Percentiles rank a stretch among this genome's conserved stretches.
Conservation (phyloP, 1,139 yeast genomes). For the Pichia terricola region DNA sequence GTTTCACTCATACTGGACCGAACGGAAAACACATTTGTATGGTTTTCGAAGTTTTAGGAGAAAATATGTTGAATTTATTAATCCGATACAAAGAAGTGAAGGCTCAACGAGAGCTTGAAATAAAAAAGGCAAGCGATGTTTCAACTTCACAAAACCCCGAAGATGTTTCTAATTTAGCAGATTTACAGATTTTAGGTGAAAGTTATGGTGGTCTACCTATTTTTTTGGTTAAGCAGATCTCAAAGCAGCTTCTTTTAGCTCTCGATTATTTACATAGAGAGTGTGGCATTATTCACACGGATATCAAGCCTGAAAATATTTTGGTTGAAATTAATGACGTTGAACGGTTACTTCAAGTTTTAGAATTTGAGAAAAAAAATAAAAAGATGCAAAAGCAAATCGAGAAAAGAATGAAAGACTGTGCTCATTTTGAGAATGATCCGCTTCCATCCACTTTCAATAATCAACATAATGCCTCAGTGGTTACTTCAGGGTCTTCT, state of each 20-base stretch:
- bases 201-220: slow-evolving; percentile 64
- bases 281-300: slow-evolving; percentile 75
- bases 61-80: slow-evolving; percentile 57
- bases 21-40: slow-evolving; percentile 67
- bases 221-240: slow-evolving; percentile 62
- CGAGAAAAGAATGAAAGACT: slow-evolving; percentile 26
- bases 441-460: no score
- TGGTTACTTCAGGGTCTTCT: not conserved
- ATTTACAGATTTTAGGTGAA: slow-evolving; percentile 26
- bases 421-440: not conserved
- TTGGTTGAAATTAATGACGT: slow-evolving; percentile 67
- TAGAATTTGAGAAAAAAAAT: slow-evolving; percentile 38
- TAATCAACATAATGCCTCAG: not conserved
- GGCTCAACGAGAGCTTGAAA: slow-evolving; percentile 19
- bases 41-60: slow-evolving; percentile 81
- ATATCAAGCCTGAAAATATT: slow-evolving; percentile 71
- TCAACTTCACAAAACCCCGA: not conserved
- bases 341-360: slow-evolving; percentile 48
- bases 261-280: slow-evolving; percentile 63
- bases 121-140: slow-evolving; percentile 9
- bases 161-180: slow-evolving; percentile 16
- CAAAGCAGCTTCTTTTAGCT: slow-evolving; percentile 58
- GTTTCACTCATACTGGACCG: slow-evolving; percentile 61
- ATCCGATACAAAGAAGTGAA: slow-evolving; percentile 41
- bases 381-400: slow-evolving; percentile 19